Percentiles rank a stretch among this genome's conserved stretches.
Evolutionary conservation across 805 yeast species (phyloP).

Genomic region (Candida hungchunana): DNA sequence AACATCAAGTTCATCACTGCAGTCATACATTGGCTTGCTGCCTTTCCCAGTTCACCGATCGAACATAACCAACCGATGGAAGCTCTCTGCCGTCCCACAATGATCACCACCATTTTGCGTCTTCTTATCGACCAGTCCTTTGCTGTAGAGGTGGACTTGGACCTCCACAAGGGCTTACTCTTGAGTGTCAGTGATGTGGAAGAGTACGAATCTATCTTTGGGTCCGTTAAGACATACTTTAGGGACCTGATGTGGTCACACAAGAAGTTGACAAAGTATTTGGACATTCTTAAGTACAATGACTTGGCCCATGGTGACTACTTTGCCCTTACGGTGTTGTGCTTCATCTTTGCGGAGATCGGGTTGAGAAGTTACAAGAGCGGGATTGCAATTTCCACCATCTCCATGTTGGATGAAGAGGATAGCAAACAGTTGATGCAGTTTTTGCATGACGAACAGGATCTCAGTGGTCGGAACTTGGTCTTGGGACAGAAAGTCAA

Average conservation of each 20-base stretch:
- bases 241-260: constrained; percentile 4
- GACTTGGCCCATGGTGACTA: constrained; percentile 10
- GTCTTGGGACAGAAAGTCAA: constrained; percentile 16
- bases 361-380: constrained; percentile 19
- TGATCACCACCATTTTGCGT: constrained; percentile 19
- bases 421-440: constrained; percentile 14
- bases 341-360: constrained; percentile 17
- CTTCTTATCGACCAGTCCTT: constrained; percentile 8
- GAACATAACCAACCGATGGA: constrained; percentile 12
- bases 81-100: constrained; percentile 20
- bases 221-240: constrained; percentile 2
- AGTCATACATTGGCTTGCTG: constrained; percentile 14
- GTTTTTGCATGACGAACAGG: constrained; percentile 21
- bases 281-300: constrained; percentile 8
- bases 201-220: constrained; percentile 8
- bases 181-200: neutral
- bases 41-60: constrained; percentile 10
- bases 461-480: constrained; percentile 18
- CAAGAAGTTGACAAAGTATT: constrained; percentile 10
- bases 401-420: constrained; percentile 12
- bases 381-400: constrained; percentile 10
- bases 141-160: constrained; percentile 1
- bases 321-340: constrained; percentile 12
- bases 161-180: neutral
- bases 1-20: constrained; percentile 7